These are phyloP conservation scores for Petrea volubilis DNA, from an alignment of 257 asterid genomes.

Conservation along the genomic window DNA sequence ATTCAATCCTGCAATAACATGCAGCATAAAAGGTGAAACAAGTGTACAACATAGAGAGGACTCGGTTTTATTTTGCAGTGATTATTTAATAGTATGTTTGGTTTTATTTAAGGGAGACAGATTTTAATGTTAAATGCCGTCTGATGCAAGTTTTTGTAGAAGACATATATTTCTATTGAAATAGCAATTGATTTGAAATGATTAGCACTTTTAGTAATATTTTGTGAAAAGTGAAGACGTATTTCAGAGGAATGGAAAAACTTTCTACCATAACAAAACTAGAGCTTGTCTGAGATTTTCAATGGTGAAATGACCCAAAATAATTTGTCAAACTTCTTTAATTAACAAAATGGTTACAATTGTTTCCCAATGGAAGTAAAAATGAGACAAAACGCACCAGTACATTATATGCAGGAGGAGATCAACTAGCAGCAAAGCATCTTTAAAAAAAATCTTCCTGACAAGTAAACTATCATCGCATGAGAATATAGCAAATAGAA, in stretches of 20 bases:
- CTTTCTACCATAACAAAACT: no score
- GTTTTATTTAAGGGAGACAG: no score
- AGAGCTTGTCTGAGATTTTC: no score
- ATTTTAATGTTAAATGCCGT: no score
- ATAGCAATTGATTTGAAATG: no score
- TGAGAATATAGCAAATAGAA: not conserved
- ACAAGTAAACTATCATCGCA: not conserved
- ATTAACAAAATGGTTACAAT: not conserved
- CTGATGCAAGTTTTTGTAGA: no score
- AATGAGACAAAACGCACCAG: not conserved
- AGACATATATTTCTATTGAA: no score
- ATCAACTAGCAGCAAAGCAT: not conserved
- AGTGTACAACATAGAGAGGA: conserved; percentile 4
- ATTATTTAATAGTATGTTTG: no score
- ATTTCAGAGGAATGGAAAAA: no score
- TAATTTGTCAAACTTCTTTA: not conserved
- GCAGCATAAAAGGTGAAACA: conserved; percentile 24
- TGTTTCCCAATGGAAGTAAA: not conserved
- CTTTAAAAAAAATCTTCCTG: conserved; percentile 6
- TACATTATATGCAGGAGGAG: conserved; percentile 6
- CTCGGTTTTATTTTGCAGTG: no score
- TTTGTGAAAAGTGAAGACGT: no score
- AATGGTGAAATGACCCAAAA: not conserved
- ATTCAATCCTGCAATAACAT: conserved; percentile 1
- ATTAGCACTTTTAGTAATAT: no score